Evolutionary conservation across 2,329 filamentous ascomycete species (phyloP).

Genomic region (Apiospora rasikravindrae): DNA sequence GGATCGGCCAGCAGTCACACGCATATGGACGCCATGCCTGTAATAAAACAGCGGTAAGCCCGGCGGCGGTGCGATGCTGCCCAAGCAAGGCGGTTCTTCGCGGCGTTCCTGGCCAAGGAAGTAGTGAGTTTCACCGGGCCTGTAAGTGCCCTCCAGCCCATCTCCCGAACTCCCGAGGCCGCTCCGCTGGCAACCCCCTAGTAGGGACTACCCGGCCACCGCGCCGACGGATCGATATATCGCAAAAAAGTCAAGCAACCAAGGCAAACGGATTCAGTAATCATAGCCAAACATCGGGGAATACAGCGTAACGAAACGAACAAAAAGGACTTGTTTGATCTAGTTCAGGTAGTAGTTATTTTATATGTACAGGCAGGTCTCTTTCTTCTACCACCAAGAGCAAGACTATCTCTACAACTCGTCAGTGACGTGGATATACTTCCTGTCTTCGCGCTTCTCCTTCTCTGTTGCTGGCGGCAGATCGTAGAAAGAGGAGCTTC

Average conservation of each 20-base stretch:
- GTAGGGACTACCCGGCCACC: background rate
- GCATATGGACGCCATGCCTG: background rate
- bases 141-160: background rate
- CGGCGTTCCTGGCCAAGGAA: background rate
- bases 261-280: background rate
- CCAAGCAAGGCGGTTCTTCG: background rate
- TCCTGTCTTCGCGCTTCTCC: conserved; percentile 93
- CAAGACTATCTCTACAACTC: conserved; percentile 66
- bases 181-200: background rate
- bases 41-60: background rate
- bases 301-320: background rate
- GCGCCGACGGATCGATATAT: background rate
- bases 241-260: background rate
- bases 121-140: conserved; percentile 9
- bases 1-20: conserved; percentile 8
- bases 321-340: conserved; percentile 12
- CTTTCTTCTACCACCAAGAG: conserved; percentile 22
- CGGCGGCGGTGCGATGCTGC: background rate
- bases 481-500: conserved; percentile 88
- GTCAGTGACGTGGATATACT: conserved; percentile 93
- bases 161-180: conserved; percentile 8
- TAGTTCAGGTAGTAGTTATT: conserved; percentile 16
- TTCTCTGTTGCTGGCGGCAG: conserved; percentile 92
- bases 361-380: conserved; percentile 42
- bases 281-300: background rate